Evolutionary conservation across 345 rosid species (phyloP).

Genomic region (Populus davidiana): DNA sequence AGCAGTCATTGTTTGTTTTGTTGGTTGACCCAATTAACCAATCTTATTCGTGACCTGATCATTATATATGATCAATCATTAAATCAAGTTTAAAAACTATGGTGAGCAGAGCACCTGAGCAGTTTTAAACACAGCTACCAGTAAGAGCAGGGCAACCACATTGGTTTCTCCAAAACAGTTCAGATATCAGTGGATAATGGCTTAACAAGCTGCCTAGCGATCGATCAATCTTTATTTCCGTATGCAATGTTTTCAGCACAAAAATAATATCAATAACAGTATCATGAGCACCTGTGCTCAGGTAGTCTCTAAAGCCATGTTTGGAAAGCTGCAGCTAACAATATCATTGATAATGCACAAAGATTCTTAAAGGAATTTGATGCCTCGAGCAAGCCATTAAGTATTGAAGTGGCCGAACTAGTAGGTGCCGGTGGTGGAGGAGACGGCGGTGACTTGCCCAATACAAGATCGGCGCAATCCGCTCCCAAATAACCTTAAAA

Average conservation of each 20-base stretch:
- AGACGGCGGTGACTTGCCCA: background rate
- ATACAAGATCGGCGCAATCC: slow-evolving; percentile 6
- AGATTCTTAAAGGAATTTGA: background rate
- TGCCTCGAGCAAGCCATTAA: background rate
- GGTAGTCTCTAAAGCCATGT: background rate
- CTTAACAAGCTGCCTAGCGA: background rate
- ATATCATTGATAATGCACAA: background rate
- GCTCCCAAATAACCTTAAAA: slow-evolving; percentile 11
- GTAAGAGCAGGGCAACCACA: background rate
- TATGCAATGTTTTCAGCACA: background rate
- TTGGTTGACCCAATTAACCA: accelerated
- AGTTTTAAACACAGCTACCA: background rate
- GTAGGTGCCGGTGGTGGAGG: background rate
- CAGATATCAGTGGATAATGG: background rate
- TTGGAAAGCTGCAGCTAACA: background rate
- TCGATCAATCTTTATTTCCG: background rate
- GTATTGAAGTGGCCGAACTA: background rate
- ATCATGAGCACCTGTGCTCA: background rate
- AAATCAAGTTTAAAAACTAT: accelerated
- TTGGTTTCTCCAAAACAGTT: background rate
- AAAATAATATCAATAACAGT: too few species aligned
- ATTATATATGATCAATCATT: too few species aligned
- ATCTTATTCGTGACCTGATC: too few species aligned
- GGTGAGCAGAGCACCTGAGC: too few species aligned
- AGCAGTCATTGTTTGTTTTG: too few species aligned